Evolutionary conservation across 306 rosid genomes (phyloP), one percentile per base, ranked within the genome.

Genomic region (Ceratonia siliqua): DNA sequence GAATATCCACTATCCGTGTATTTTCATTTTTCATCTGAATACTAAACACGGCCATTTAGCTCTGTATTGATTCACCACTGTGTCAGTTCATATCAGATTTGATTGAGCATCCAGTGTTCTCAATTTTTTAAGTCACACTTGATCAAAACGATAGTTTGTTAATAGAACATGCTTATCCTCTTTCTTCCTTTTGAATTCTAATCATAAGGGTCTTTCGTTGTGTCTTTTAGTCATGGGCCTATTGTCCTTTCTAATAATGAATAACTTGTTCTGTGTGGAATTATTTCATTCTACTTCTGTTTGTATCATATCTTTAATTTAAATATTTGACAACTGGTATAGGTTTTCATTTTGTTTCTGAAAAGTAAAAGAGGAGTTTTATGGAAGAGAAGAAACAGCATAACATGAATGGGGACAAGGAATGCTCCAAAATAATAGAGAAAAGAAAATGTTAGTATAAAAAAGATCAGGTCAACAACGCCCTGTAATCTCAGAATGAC

Each of bases 361-460:
- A 0, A 49, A 10, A 46, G 67, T 54, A 54, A 54, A 21, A 41
- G 63, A 5, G 58, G 56, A 30, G 42, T 6, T 66, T 28, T 54
- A 66, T 53, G 5, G 5, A 61, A n/a, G 17, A 68, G 33, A 68
- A 11, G 12, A 12, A 62, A n/a, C 27, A 22, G 17, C 62, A 32
- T 41, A 62, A 21, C 32, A 53, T 78, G 27, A 15, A 33, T 30
- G 49, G 45, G 53, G 52, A 42, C 8, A 42, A 52, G 14, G 21
- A 39, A 36, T 63, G 43, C 68, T 71, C 39, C 62, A 30, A 41
- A 53, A 32, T 62, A 30, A 52, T 21, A 62, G 61, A 46, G 43
- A 30, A 61, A 14, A 57, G 39, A 71, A 72, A 53, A 18, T 27
- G n/a, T 63, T 39, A 38, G 5, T 21, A 4, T 10, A 17, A 67